Evolutionary conservation across 2,329 filamentous ascomycete genomes (phyloP).

Genomic region (Golovinomyces cichoracearum): DNA sequence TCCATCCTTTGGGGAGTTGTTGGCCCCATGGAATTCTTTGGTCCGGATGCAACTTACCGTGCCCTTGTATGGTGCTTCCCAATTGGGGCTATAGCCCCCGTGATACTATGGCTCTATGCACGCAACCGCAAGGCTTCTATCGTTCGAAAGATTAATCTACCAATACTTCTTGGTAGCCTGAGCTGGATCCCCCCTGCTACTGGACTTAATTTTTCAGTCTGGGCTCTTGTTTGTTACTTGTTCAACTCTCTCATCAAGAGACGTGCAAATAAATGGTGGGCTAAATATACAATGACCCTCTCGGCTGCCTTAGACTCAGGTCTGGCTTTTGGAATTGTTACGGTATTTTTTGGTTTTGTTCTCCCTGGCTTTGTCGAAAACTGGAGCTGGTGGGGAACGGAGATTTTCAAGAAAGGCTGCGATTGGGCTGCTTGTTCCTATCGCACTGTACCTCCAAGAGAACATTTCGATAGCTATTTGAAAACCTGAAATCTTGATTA

Average conservation of each 20-base stretch:
- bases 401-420: slow-evolving; percentile 60
- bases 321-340: slow-evolving; percentile 54
- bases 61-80: slow-evolving; percentile 60
- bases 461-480: slow-evolving; percentile 28
- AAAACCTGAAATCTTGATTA: neutral
- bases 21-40: slow-evolving; percentile 61
- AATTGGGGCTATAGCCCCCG: slow-evolving; percentile 46
- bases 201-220: slow-evolving; percentile 68
- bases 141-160: slow-evolving; percentile 52
- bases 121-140: slow-evolving; percentile 33
- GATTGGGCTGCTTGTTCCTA: slow-evolving; percentile 65
- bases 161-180: slow-evolving; percentile 58
- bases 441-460: slow-evolving; percentile 33
- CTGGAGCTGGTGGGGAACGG: slow-evolving; percentile 73
- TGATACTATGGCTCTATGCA: slow-evolving; percentile 47
- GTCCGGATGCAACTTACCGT: slow-evolving; percentile 45
- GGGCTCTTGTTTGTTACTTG: slow-evolving; percentile 59
- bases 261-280: slow-evolving; percentile 53
- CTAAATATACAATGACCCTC: slow-evolving; percentile 74
- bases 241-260: slow-evolving; percentile 58
- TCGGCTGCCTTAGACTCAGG: slow-evolving; percentile 64
- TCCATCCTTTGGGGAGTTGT: slow-evolving; percentile 78
- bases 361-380: slow-evolving; percentile 48
- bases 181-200: slow-evolving; percentile 71
- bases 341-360: slow-evolving; percentile 69